phyloP scores from a whole-genome alignment of 345 rosid species.

The Limnanthes douglasii region DNA sequence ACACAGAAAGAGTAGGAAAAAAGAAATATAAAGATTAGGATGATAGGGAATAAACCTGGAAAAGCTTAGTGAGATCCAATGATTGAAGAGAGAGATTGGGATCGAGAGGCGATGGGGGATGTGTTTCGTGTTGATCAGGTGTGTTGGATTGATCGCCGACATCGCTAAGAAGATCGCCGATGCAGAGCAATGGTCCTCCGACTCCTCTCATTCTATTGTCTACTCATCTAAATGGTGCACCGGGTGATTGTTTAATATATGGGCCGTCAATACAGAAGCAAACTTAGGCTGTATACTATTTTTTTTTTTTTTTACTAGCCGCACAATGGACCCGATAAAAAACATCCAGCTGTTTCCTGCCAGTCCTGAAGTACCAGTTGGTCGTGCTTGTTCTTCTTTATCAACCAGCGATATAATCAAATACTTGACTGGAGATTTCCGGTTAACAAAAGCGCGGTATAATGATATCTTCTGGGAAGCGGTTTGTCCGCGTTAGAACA shows the following conservation, averaged over 20 bases:
- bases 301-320: too few relatives aligned
- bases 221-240: too few relatives aligned
- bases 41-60: slow-evolving; percentile 36
- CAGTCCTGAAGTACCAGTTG: slow-evolving; percentile 38
- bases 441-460: slow-evolving; percentile 70
- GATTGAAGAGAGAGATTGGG: slow-evolving; percentile 13
- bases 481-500: slow-evolving; percentile 82
- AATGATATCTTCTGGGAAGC: slow-evolving; percentile 92
- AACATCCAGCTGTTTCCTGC: too few relatives aligned
- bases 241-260: too few relatives aligned
- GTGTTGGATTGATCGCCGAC: slow-evolving; percentile 30
- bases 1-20: not conserved
- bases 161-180: slow-evolving; percentile 73
- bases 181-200: slow-evolving; percentile 70
- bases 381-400: slow-evolving; percentile 47
- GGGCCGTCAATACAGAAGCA: too few relatives aligned
- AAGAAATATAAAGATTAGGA: not conserved
- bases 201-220: slow-evolving; percentile 63
- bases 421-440: slow-evolving; percentile 47
- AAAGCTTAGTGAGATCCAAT: slow-evolving; percentile 40
- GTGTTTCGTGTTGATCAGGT: slow-evolving; percentile 2
- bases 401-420: slow-evolving; percentile 38
- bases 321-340: too few relatives aligned
- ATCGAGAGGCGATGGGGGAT: slow-evolving; percentile 4
- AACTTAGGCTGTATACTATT: too few relatives aligned